Conservation (phyloP, 2,329 filamentous ascomycete genomes). For the Xylaria sp. region DNA sequence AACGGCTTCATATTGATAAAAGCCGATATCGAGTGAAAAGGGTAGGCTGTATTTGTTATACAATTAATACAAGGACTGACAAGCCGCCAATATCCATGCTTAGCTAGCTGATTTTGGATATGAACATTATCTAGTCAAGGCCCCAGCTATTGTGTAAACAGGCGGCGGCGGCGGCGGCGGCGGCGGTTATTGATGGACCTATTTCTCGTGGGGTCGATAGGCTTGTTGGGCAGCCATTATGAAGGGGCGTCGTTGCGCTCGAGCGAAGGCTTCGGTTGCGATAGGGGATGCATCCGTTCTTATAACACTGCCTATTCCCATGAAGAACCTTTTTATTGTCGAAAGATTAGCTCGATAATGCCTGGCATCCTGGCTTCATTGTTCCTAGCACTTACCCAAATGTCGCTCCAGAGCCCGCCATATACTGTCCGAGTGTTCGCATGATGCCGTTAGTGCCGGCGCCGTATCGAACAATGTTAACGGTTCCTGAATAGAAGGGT, state of each 20-base stretch:
- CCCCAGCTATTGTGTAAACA: background rate
- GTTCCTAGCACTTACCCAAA: slow-evolving; percentile 78
- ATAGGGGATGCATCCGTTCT: slow-evolving; percentile 87
- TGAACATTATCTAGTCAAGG: slow-evolving; percentile 1
- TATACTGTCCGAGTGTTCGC: slow-evolving; percentile 94
- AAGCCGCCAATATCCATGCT: slow-evolving; percentile 13
- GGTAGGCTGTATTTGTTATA: slow-evolving; percentile 26
- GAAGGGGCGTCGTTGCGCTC: slow-evolving; percentile 78
- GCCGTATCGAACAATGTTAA: slow-evolving; percentile 95
- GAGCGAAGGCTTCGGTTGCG: slow-evolving; percentile 78
- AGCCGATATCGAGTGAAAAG: slow-evolving; percentile 17
- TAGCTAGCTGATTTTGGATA: slow-evolving; percentile 11
- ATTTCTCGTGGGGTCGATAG: slow-evolving; percentile 53
- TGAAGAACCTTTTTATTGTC: slow-evolving; percentile 79
- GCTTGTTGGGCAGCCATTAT: slow-evolving; percentile 63
- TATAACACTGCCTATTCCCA: slow-evolving; percentile 98
- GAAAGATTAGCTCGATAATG: slow-evolving; percentile 35
- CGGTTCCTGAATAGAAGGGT: slow-evolving; percentile 70
- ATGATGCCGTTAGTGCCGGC: slow-evolving; percentile 94
- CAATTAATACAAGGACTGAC: slow-evolving; percentile 32
- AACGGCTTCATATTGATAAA: slow-evolving; percentile 6
- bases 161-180: too few species aligned
- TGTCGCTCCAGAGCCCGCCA: slow-evolving; percentile 92
- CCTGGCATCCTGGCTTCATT: background rate
- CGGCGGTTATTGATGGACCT: slow-evolving; percentile 18